These are phyloP conservation scores for Pichia paraexigua DNA, from an alignment of 805 yeast genomes.

Conservation along the genomic window DNA sequence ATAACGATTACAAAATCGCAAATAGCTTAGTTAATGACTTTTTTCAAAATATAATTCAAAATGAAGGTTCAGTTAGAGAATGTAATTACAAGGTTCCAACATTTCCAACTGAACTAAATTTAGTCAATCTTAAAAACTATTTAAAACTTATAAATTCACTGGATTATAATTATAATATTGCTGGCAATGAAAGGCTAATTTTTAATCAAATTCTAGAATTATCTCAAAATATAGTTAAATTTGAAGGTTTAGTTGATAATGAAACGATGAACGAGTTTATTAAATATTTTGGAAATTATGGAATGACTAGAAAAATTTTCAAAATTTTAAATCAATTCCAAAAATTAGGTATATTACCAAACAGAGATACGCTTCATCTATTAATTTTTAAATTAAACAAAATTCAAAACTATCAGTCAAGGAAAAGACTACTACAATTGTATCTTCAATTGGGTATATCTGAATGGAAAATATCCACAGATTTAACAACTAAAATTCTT, in stretches of 20 bases:
- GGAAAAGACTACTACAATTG: background rate
- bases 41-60: background rate
- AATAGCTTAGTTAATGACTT: background rate
- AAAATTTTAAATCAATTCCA: conserved; percentile 3
- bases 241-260: conserved; percentile 3
- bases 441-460: background rate
- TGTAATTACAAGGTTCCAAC: background rate
- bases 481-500: conserved; percentile 1
- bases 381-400: background rate
- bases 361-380: conserved; percentile 6
- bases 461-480: conserved; percentile 5
- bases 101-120: background rate
- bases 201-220: background rate
- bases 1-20: background rate
- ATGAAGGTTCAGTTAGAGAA: background rate
- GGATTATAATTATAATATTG: background rate
- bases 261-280: conserved; percentile 6
- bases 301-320: background rate
- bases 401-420: background rate
- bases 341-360: conserved; percentile 2
- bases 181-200: background rate
- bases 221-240: background rate
- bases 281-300: conserved; percentile 1
- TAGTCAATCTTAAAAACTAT: background rate
- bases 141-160: conserved; percentile 1